phyloP scores from a whole-genome alignment of 2,329 filamentous ascomycete species.

The Aureobasidium subglaciale region DNA sequence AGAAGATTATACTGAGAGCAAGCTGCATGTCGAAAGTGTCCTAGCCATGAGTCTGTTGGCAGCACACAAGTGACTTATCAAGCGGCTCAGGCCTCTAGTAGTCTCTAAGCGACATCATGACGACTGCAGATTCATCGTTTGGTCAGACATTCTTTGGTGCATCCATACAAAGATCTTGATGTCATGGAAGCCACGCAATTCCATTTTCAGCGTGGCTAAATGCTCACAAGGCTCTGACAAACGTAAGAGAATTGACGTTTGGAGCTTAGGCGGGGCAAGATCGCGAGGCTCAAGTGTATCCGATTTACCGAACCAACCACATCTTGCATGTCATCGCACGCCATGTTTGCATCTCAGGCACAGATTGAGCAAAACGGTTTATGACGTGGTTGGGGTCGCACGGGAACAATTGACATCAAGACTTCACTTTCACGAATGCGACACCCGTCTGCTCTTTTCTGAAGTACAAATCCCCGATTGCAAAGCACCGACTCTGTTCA shows the following conservation, averaged over 20 bases:
- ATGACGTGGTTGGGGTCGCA: neutral
- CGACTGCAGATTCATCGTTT: neutral
- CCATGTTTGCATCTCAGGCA: neutral
- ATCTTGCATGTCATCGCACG: neutral
- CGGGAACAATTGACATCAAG: neutral
- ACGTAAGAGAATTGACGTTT: conserved; percentile 3
- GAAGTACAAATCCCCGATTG: neutral
- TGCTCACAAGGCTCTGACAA: neutral
- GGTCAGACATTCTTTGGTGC: neutral
- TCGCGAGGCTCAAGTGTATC: neutral
- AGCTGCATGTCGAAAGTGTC: conserved; percentile 17
- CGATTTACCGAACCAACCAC: conserved; percentile 1
- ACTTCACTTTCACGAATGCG: neutral
- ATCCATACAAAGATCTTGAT: conserved; percentile 2
- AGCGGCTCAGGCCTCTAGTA: neutral
- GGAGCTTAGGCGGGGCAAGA: neutral
- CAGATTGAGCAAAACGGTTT: neutral
- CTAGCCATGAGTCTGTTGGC: neutral
- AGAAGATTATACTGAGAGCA: conserved; percentile 18
- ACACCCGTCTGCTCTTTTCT: neutral
- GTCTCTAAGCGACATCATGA: neutral
- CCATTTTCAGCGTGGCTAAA: neutral
- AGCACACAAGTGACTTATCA: neutral
- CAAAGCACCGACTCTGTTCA: neutral
- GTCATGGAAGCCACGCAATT: conserved; percentile 1